Conservation (phyloP, 2,329 filamentous ascomycete species). For the Aspergillus transmontanensis region DNA sequence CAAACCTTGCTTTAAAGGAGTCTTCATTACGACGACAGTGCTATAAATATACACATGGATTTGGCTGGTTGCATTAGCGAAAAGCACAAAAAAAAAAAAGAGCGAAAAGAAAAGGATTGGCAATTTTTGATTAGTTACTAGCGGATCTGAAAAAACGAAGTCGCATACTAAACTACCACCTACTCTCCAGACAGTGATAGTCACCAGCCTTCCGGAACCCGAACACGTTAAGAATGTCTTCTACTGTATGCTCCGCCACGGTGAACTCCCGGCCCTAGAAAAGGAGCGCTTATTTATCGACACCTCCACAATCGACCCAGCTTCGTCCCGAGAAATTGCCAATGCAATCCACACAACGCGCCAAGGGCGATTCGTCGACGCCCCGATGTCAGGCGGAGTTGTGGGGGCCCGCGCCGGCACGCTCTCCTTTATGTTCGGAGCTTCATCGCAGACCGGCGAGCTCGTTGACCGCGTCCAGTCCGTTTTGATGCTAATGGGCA, state of each 20-base stretch:
- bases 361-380: conserved; percentile 82
- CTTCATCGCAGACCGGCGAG: conserved; percentile 49
- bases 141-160: background rate
- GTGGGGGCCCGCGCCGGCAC: conserved; percentile 86
- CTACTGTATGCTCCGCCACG: conserved; percentile 68
- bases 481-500: conserved; percentile 80
- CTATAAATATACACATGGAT: background rate
- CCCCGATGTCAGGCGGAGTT: conserved; percentile 95
- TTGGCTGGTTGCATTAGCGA: background rate
- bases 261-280: conserved; percentile 52
- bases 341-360: conserved; percentile 66
- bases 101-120: background rate
- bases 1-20: background rate
- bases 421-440: conserved; percentile 94
- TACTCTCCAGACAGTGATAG: conserved; percentile 69
- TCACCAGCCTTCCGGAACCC: conserved; percentile 88
- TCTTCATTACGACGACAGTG: background rate
- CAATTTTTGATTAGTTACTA: background rate
- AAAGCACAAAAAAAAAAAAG: background rate
- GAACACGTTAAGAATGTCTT: conserved; percentile 85
- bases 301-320: conserved; percentile 93
- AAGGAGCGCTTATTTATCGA: conserved; percentile 84
- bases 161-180: conserved; percentile 9
- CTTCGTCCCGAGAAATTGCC: conserved; percentile 77
- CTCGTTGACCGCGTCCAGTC: conserved; percentile 67